Evolutionary conservation across 2,329 filamentous ascomycete species (phyloP), one percentile per base, ranked within the genome.

Genomic region (Sphaceloma murrayae): DNA sequence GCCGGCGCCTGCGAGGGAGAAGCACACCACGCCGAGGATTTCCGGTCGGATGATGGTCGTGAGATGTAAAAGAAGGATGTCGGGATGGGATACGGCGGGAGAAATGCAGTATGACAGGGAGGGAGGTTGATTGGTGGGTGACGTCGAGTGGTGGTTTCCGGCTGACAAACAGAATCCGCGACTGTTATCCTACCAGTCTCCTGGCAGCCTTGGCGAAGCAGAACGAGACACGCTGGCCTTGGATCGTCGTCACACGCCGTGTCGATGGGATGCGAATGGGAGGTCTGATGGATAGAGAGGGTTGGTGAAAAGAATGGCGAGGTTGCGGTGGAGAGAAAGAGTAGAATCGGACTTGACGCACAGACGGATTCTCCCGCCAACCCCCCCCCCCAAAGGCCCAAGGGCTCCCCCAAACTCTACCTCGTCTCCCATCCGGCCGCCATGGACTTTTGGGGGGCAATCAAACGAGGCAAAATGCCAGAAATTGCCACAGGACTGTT

Each of bases 21-120:
- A 19, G n/a, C 11, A 40, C 36, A 40, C 24, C 27, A 48, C 42
- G 42, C 30, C 29, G 36, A 38, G 34, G 31, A 43, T 34, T 34
- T 34, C 39, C 31, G 27, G 22, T 16, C 21, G 8, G 19, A 17
- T 11, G 9, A 22, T 26, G 30, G 36, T 21, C 13, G 36, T 26
- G 36, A 40, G 36, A 40, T 33, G 42, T 26, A 30, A 40, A 22
- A 30, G 36, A 30, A 11, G 19, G 19, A 30, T 26, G 14, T 13
- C 34, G 34, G 34, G 34, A 43, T 31, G 39, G 13, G 27, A 43
- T 44, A 43, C 29, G 26, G 38, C 24, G 29, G 14, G 18, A 17
- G 36, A 46, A 40, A 39, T 43, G 40, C 34, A 14, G 30, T 32
- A 31, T 43, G 36, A 22, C 22, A 21, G 24, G 36, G 17, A 19